Base-by-base conservation (phyloP, 345 rosid genomes). In the Hibiscus tridactylites region DNA sequence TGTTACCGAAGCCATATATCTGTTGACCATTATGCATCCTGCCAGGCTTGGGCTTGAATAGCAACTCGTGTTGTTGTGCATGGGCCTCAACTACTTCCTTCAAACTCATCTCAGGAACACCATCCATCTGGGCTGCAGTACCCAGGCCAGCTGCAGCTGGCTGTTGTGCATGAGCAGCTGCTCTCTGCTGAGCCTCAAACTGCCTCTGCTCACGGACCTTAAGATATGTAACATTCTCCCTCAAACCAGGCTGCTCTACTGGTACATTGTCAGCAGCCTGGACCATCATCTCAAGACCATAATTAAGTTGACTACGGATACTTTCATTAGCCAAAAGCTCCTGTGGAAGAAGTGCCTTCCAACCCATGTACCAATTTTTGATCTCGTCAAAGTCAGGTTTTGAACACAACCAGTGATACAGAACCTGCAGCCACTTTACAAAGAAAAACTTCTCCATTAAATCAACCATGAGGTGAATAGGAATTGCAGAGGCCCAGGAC, bases 381-480 rank as follows among this genome's bases (percentile, higher is more conserved):
- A 95, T 91, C 85, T 95, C 92, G 7, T 88, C 86, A 47, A 85
- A 88, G 80, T 90, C 79, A 2, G 97, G 97, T 69, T 80, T 80
- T 44, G 96, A 79, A 66, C 83, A 84, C 54, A 92, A 50, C 97
- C 99, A 95, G 44, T 83, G 92, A 82, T 88, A 88, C 71, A 95
- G 74, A 70, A 95, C 97, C 57, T 88, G 92, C 75, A 88, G 82
- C 99, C 99, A 95, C 82, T 89, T 87, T 3, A 82, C 76, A 69
- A 95, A 92, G 89, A 95, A 95, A 78, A 84, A 86, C 75, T 88
- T 85, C 78, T 84, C 96, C 96, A 95, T 85, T 84, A 92, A 62
- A 78, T 92, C 96, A 64, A 89, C 97, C 94, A 95, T 89, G 57
- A 95, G 88, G 78, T 92, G 96, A 72, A 75, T 83, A 6, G 99